These are phyloP conservation scores for Tetrahymena elliotti DNA, from an alignment of 73 alveolate species.

Conservation along the genomic window DNA sequence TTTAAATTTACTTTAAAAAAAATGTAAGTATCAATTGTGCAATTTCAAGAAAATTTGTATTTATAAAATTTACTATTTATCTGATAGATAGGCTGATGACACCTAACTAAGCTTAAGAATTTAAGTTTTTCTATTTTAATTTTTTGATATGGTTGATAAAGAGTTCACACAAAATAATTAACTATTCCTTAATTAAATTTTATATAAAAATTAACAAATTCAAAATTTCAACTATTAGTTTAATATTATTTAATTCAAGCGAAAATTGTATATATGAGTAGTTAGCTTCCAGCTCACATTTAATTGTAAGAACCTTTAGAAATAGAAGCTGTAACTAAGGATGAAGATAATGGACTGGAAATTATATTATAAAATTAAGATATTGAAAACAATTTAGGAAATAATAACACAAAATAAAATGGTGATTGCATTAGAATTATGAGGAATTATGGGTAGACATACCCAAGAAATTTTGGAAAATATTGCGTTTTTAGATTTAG, in stretches of 20 bases:
- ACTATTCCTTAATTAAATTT: not conserved
- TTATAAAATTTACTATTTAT: no score
- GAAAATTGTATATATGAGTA: not conserved
- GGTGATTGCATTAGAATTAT: not conserved
- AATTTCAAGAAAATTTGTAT: not conserved
- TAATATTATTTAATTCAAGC: not conserved
- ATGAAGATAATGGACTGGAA: not conserved
- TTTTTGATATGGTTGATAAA: not conserved
- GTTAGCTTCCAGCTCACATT: not conserved
- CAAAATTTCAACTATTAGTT: not conserved
- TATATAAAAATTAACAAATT: not conserved
- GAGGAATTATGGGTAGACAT: not conserved
- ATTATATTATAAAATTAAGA: not conserved
- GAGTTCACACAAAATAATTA: not conserved
- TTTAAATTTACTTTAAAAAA: no score
- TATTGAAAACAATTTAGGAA: not conserved
- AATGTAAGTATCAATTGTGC: no score
- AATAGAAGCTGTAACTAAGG: not conserved
- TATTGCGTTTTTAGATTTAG: conserved; percentile 3
- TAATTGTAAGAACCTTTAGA: not conserved
- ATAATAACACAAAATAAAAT: not conserved
- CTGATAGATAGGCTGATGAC: not conserved
- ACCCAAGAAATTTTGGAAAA: conserved; percentile 5
- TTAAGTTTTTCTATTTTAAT: not conserved
- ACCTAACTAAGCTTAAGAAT: not conserved